A percentile compares a stretch with the other conserved stretches of the same genome.
These are phyloP conservation scores for Penicillium sp. DNA, from an alignment of 2,329 filamentous ascomycete genomes.

Conservation along the genomic window DNA sequence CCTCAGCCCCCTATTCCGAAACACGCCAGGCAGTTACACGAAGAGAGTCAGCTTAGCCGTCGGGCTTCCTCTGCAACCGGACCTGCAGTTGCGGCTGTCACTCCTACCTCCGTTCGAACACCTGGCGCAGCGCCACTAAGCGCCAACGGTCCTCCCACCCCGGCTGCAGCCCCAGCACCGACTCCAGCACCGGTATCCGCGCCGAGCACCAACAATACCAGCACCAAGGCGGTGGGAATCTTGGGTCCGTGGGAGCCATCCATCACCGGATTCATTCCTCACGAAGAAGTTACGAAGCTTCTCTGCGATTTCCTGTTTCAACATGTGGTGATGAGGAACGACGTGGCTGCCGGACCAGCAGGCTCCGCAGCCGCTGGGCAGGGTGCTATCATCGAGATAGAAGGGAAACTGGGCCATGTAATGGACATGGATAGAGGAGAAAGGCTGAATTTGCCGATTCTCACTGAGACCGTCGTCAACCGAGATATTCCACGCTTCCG, in stretches of 20 bases:
- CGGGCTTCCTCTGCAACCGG: conserved; percentile 20
- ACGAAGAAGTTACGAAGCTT: conserved; percentile 71
- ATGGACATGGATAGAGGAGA: conserved; percentile 71
- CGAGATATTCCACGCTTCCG: conserved; percentile 54
- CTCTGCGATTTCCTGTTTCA: conserved; percentile 81
- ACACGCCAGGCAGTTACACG: conserved; percentile 25
- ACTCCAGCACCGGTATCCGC: conserved; percentile 5
- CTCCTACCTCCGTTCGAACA: conserved; percentile 15
- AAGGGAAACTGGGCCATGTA: conserved; percentile 86
- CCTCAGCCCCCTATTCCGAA: conserved; percentile 36
- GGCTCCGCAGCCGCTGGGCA: conserved; percentile 60
- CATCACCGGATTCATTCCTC: conserved; percentile 69
- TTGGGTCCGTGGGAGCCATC: conserved; percentile 54
- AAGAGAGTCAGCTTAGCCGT: conserved; percentile 25
- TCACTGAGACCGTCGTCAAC: conserved; percentile 69
- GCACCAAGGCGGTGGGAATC: conserved; percentile 21
- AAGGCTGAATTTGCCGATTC: conserved; percentile 66
- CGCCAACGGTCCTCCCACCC: conserved; percentile 30
- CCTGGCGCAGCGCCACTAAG: conserved; percentile 21
- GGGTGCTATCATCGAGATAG: conserved; percentile 81
- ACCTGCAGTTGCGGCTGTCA: conserved; percentile 11
- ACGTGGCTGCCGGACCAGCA: conserved; percentile 57
- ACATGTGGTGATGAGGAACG: conserved; percentile 67
- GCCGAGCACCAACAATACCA: background rate
- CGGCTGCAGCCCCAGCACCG: background rate